These are phyloP conservation scores for Boletus rex-veris DNA, from an alignment of 768 basidiomycete species.

Conservation along the genomic window DNA sequence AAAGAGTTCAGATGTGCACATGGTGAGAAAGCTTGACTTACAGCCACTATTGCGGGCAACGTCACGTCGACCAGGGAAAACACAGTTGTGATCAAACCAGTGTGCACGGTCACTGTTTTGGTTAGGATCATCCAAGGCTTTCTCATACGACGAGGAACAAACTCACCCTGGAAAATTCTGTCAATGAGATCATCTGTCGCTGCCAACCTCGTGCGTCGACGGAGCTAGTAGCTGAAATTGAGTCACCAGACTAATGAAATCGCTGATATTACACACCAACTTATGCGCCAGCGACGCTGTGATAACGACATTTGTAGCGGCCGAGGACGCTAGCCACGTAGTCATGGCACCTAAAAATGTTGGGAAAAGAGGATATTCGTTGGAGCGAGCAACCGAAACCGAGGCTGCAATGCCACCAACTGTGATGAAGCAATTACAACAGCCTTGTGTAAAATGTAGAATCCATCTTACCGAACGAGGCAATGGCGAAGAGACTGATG, in stretches of 20 bases:
- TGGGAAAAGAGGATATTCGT: constrained; percentile 33
- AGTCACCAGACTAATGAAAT: background rate
- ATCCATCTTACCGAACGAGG: constrained; percentile 4
- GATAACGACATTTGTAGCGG: constrained; percentile 40
- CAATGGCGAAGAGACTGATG: constrained; percentile 16
- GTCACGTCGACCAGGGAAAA: constrained; percentile 14
- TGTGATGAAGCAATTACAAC: constrained; percentile 4
- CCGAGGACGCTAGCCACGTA: constrained; percentile 42
- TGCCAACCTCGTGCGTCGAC: constrained; percentile 40
- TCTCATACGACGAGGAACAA: background rate
- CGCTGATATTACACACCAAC: constrained; percentile 29
- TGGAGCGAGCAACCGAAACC: constrained; percentile 30
- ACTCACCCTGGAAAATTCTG: constrained; percentile 39
- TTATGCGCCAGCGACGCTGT: constrained; percentile 41
- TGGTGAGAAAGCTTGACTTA: background rate
- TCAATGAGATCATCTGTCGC: constrained; percentile 37
- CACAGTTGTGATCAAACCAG: constrained; percentile 17
- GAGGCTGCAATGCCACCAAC: constrained; percentile 37
- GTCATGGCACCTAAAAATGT: constrained; percentile 33
- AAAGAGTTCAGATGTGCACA: background rate
- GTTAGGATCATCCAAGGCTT: background rate
- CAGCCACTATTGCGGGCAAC: constrained; percentile 12
- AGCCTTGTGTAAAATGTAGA: background rate
- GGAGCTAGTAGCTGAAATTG: constrained; percentile 30
- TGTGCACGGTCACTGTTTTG: constrained; percentile 28